A percentile compares a stretch with the other conserved stretches of the same genome.
phyloP scores from a whole-genome alignment of 331 rosid species.

The Pyracantha coccinea region DNA sequence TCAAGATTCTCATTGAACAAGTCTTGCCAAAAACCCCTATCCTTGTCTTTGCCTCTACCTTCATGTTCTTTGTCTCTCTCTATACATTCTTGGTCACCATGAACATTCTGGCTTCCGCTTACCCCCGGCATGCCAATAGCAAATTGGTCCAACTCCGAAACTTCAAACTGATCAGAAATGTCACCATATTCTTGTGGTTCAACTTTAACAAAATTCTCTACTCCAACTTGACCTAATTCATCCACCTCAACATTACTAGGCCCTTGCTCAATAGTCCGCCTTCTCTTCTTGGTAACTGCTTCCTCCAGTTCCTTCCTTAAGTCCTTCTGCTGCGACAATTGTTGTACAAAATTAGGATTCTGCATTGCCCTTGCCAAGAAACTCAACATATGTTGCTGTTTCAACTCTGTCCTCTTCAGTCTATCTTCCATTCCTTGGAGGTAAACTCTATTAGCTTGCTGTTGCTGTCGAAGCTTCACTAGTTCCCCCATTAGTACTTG shows the following conservation, averaged over 20 bases:
- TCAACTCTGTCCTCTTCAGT: slow-evolving; percentile 45
- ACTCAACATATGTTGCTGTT: slow-evolving; percentile 57
- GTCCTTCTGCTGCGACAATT: slow-evolving; percentile 35
- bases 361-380: slow-evolving; percentile 72
- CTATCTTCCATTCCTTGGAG: slow-evolving; percentile 58
- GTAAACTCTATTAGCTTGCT: slow-evolving; percentile 38
- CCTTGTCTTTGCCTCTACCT: not conserved
- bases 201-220: slow-evolving; percentile 3
- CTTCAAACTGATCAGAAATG: not conserved
- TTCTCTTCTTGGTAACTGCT: slow-evolving; percentile 41
- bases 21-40: slow-evolving; percentile 28
- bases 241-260: slow-evolving; percentile 6
- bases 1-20: slow-evolving; percentile 37
- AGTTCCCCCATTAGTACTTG: slow-evolving; percentile 61
- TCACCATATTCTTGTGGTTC: slow-evolving; percentile 5
- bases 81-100: not conserved
- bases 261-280: slow-evolving; percentile 46
- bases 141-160: slow-evolving; percentile 8
- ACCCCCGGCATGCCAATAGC: not conserved
- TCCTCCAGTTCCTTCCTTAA: slow-evolving; percentile 45
- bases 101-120: not conserved
- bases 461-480: slow-evolving; percentile 66
- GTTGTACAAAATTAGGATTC: slow-evolving; percentile 53
- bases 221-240: slow-evolving; percentile 5
- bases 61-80: slow-evolving; percentile 10